phyloP scores from a whole-genome alignment of 192 early-diverging fungal genomes.

The Allomyces macrogynus region DNA sequence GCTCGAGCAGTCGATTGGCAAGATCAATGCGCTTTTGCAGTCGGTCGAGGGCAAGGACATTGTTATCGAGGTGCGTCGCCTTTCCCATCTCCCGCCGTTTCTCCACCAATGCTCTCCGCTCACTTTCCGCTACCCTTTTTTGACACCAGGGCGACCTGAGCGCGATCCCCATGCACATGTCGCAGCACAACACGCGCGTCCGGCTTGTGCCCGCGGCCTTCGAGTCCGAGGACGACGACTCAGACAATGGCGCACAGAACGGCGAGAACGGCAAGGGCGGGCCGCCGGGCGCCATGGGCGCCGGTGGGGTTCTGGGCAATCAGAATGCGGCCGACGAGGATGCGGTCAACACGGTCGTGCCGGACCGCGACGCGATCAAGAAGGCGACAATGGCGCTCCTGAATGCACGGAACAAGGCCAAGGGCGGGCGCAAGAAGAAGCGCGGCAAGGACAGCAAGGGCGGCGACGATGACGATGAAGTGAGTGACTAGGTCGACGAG shows the following conservation, averaged over 20 bases:
- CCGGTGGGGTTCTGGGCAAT: too few species aligned
- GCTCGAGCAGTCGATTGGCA: constrained; percentile 2
- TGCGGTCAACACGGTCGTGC: constrained; percentile 30
- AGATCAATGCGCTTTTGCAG: neutral
- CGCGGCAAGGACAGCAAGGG: constrained; percentile 18
- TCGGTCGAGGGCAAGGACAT: neutral
- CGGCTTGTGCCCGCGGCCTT: constrained; percentile 33
- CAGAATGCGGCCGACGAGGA: constrained; percentile 27
- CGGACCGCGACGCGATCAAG: constrained; percentile 38
- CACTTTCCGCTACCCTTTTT: neutral
- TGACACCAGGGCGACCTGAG: constrained; percentile 10
- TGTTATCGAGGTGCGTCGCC: neutral
- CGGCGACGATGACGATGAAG: constrained; percentile 17
- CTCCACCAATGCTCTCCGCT: neutral
- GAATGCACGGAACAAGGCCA: constrained; percentile 31
- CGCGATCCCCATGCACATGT: constrained; percentile 21
- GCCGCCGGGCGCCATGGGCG: constrained; percentile 4
- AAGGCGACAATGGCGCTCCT: constrained; percentile 36
- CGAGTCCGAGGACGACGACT: constrained; percentile 18
- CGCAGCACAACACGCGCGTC: constrained; percentile 33
- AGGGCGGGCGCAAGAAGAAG: constrained; percentile 33
- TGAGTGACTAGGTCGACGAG: neutral
- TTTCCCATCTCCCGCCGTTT: constrained; percentile 4
- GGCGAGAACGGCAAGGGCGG: constrained; percentile 1
- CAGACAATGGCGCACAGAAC: constrained; percentile 17